Evolutionary conservation across 352 stramenopile genomes (phyloP).

Genomic region (Phytopythium montanum): DNA sequence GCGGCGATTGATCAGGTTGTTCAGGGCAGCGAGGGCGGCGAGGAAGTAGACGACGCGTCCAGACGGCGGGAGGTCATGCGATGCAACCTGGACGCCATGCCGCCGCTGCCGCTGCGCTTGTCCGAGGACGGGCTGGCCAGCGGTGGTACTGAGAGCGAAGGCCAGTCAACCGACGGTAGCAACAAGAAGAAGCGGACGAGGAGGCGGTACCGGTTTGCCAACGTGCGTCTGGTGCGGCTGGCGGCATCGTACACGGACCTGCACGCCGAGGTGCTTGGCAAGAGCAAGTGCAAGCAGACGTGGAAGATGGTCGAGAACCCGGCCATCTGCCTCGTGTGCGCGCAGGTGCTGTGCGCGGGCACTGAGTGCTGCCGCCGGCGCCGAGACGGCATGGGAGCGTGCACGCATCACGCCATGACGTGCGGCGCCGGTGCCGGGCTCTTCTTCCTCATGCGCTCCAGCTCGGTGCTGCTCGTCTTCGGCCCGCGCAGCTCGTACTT

Average conservation of each 20-base stretch:
- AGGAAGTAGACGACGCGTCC: conserved; percentile 13
- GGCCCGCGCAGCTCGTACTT: conserved; percentile 80
- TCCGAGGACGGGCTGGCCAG: conserved; percentile 26
- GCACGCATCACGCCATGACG: conserved; percentile 67
- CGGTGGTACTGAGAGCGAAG: background rate
- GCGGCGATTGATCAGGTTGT: conserved; percentile 29
- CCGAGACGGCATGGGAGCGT: conserved; percentile 67
- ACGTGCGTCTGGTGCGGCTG: conserved; percentile 57
- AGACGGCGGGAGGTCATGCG: conserved; percentile 24
- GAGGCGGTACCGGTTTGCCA: conserved; percentile 34
- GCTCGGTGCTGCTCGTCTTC: conserved; percentile 73
- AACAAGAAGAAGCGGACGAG: conserved; percentile 13
- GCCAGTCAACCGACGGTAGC: background rate
- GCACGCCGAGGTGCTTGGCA: conserved; percentile 63
- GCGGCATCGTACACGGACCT: conserved; percentile 75
- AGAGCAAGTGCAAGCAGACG: conserved; percentile 73
- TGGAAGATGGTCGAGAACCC: conserved; percentile 74
- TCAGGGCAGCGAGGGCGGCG: background rate
- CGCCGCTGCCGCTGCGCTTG: conserved; percentile 48
- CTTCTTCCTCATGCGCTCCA: conserved; percentile 83
- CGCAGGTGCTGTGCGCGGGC: conserved; percentile 71
- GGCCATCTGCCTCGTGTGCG: conserved; percentile 75
- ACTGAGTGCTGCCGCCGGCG: conserved; percentile 76
- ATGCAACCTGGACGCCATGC: conserved; percentile 48
- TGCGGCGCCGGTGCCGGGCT: conserved; percentile 70